Conservation (phyloP, 345 rosid species). For the Boechera stricta region DNA sequence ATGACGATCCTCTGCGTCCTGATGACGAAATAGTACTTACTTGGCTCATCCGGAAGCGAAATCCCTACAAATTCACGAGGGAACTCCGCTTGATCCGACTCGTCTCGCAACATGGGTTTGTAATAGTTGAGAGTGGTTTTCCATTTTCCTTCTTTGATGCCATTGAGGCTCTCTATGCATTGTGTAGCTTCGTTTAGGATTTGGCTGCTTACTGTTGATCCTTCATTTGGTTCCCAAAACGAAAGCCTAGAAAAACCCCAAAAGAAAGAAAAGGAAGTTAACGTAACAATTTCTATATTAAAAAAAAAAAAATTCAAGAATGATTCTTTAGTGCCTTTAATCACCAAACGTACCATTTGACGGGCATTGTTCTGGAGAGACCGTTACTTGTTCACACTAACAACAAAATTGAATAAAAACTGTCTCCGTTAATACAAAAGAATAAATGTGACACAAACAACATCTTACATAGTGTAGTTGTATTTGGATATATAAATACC, state of each 20-base stretch:
- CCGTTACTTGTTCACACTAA: background rate
- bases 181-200: conserved; percentile 81
- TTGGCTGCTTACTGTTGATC: conserved; percentile 73
- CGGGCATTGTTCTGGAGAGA: background rate
- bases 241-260: conserved; percentile 60
- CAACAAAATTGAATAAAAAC: background rate
- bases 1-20: conserved; percentile 69
- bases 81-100: conserved; percentile 63
- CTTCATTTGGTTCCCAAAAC: conserved; percentile 86
- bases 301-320: background rate
- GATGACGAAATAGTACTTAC: conserved; percentile 73
- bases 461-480: background rate
- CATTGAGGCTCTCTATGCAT: conserved; percentile 76
- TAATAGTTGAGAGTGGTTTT: conserved; percentile 76
- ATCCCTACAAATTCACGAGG: conserved; percentile 82
- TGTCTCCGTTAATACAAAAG: background rate
- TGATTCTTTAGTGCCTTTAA: background rate
- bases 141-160: conserved; percentile 84
- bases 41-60: conserved; percentile 73
- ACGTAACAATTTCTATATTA: background rate
- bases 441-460: background rate
- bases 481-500: too few species aligned
- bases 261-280: background rate
- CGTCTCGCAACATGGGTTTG: conserved; percentile 47
- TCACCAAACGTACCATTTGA: background rate